A percentile compares a stretch with the other conserved stretches of the same genome.
Conservation (phyloP, 2,329 filamentous ascomycete species). For the Fusarium neocosmosporiellum region DNA sequence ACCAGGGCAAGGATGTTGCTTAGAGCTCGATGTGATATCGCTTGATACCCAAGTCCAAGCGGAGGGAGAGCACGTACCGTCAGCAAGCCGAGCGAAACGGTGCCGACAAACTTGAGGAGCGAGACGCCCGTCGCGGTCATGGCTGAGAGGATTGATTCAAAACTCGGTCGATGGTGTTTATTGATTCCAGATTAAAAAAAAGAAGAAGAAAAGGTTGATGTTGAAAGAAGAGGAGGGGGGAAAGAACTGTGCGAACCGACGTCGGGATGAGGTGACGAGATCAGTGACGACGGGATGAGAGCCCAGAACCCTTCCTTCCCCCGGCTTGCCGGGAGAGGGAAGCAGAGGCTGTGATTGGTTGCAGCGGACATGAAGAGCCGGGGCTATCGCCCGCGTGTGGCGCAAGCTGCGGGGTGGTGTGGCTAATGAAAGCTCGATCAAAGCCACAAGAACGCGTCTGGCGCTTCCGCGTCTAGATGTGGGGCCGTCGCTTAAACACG, state of each 20-base stretch:
- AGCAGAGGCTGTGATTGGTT: constrained; percentile 20
- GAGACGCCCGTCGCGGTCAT: constrained; percentile 79
- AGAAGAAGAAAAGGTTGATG: neutral
- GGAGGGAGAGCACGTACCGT: constrained; percentile 70
- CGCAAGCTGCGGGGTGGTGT: constrained; percentile 1
- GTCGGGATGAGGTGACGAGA: constrained; percentile 29
- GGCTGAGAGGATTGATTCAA: constrained; percentile 31
- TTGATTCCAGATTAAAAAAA: neutral
- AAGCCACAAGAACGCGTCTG: constrained; percentile 4
- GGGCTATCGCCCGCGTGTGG: constrained; percentile 12
- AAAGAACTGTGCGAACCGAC: neutral
- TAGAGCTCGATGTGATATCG: constrained; percentile 1
- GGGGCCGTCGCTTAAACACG: constrained; percentile 31
- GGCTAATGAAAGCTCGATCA: neutral
- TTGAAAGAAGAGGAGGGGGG: constrained; percentile 5
- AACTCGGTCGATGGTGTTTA: neutral
- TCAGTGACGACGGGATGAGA: constrained; percentile 25
- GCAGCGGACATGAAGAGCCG: constrained; percentile 3
- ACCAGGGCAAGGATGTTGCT: neutral
- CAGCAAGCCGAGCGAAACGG: constrained; percentile 86
- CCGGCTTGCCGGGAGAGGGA: constrained; percentile 16
- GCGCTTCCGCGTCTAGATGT: constrained; percentile 28
- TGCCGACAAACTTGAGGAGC: constrained; percentile 91
- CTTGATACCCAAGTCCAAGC: constrained; percentile 20
- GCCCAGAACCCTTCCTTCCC: neutral